Evolutionary conservation across 176 grass and related monocot species (phyloP), one percentile per base, ranked within the genome.

Genomic region (Carex kokanica): DNA sequence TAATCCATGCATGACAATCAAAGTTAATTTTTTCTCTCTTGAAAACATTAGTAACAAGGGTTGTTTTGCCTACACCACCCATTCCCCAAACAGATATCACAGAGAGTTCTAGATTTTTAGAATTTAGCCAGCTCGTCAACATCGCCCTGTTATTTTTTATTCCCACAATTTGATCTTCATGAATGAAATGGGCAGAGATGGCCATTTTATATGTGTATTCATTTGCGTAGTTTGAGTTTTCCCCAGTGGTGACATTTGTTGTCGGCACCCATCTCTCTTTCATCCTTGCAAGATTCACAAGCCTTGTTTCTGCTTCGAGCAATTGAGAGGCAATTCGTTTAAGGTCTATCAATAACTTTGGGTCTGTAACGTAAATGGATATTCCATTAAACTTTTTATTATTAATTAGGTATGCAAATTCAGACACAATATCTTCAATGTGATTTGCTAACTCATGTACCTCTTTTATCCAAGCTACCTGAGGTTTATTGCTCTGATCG

Each of bases 11-110:
- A 25, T 71, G 31, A 6, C 59, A 34, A 57, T 41, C 15, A 56
- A 27, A 27, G 25, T 27, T 27, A 27, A 8, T 66, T 45, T 58
- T 88, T 17, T 55, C 38, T 23, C 52, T 38, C 11, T 82, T 83
- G 49, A 67, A 93, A 18, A 90, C 81, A 73, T 74, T 80, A 1
- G 69, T 65, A 32, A 90, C 88, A 8, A 93, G 68, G 31, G 88
- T 90, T 5, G 88, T 90, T 74, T 93, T 93, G 2, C 91, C 91
- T 3, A 88, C 57, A 49, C 88, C 91, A 6, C 84, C 86, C 91
- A 90, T 88, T 12, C 91, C 91, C 1, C 79, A 85, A 52, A 93
- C 88, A 10, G 88, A 72, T 6, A 88, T 71, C 17, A 74, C 5
- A 9, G 60, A 60, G 69, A 27, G 58, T 2, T 75, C 8, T 14